Conservation (phyloP, 2,329 filamentous ascomycete genomes). For the Trichoderma brevicompactum region DNA sequence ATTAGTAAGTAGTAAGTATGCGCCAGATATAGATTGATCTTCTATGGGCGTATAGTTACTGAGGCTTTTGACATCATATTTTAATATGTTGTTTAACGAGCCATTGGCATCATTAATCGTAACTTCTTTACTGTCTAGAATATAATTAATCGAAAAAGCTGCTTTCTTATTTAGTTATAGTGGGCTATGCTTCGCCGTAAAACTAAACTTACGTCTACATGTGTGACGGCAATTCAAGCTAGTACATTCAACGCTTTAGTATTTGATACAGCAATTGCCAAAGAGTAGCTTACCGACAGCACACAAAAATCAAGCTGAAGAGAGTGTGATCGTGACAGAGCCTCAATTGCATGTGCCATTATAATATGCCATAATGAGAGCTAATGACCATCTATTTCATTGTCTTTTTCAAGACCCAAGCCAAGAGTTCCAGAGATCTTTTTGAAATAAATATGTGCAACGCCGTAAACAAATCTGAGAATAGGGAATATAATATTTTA, state of each 20-base stretch:
- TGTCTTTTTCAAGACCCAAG: no score
- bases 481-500: no score
- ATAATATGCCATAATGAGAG: not conserved
- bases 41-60: not conserved
- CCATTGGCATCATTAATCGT: not conserved
- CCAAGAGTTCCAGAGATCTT: no score
- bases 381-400: no score
- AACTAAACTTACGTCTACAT: not conserved
- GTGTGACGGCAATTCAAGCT: constrained; percentile 8
- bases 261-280: not conserved
- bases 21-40: not conserved
- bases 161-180: not conserved
- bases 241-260: not conserved
- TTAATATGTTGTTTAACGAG: not conserved
- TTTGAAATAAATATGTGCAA: no score
- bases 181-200: not conserved
- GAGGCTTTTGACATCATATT: not conserved
- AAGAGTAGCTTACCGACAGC: not conserved
- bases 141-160: constrained; percentile 2
- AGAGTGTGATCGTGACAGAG: constrained; percentile 2
- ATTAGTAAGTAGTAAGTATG: not conserved
- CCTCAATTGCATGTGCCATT: constrained; percentile 10
- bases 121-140: not conserved
- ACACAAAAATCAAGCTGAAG: not conserved
- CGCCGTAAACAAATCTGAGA: no score